Base-by-base conservation (phyloP, 345 rosid species). In the Crucihimalaya himalaica region DNA sequence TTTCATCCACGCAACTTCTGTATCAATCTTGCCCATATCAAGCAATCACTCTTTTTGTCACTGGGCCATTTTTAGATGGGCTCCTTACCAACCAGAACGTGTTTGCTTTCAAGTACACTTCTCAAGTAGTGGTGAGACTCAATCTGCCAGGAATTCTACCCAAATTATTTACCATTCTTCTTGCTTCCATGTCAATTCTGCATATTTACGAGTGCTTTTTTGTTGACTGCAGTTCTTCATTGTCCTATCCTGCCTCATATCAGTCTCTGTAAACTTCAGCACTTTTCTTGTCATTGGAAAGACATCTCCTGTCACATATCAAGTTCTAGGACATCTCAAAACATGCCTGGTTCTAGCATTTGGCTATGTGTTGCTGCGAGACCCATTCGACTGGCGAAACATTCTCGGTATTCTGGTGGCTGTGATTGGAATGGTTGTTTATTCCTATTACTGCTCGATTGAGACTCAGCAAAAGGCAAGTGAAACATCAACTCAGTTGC, bases 21-120 rank as follows among this genome's bases (percentile, higher is more conserved):
- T 96, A 96, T 76, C 99, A 96, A 84, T 96, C 99, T 39, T 92
- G 97, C 82, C 99, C 99, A 11, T 96, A 96, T 77, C 99, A 96
- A 80, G 99, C 99, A 0, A 71, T 92, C 31, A 96, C 98, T 21
- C 83, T 96, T 81, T 96, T 96, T 70, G 71, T 96, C 66, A 75
- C 83, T 45, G 99, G 99, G 55, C 99, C 99, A 56, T 90, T 96
- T 75, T 82, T 96, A n/a, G 99, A 96, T 82, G 96, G 92, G 60
- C 92, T 96, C 65, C 80, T 96, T 81, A 92, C 99, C 50, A 92
- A 92, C 76, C 85, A 55, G 68, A 96, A 92, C 66, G 99, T 96
- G 53, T 92, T 96, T 83, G 97, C 97, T 71, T 96, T 96, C 87
- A 89, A 90, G 75, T 96, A 96, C 80, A 90, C 98, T 39, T 96